Evolutionary conservation across 495 filamentous ascomycete species (phyloP).

Genomic region (Tuber calosporum): DNA sequence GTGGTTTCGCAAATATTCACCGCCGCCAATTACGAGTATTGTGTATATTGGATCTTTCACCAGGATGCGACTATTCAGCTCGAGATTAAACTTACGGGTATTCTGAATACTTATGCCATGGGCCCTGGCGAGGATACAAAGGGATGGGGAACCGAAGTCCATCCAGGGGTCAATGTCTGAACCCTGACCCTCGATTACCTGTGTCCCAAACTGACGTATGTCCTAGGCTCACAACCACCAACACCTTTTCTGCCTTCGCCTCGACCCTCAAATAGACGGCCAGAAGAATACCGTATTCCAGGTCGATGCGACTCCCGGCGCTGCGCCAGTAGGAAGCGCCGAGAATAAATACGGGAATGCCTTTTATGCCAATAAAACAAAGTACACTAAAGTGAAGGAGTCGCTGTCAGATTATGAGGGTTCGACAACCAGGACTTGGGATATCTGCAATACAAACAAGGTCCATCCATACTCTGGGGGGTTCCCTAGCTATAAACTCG

Average conservation of each 20-base stretch:
- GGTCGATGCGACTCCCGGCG: conserved; percentile 60
- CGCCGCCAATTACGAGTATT: conserved; percentile 96
- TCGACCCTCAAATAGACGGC: conserved; percentile 87
- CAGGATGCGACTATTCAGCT: conserved; percentile 90
- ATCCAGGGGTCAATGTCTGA: conserved; percentile 68
- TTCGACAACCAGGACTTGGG: conserved; percentile 74
- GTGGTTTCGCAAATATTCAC: conserved; percentile 92
- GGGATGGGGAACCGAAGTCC: conserved; percentile 91
- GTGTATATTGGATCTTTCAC: conserved; percentile 88
- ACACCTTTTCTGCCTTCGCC: conserved; percentile 86
- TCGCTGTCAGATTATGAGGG: conserved; percentile 76
- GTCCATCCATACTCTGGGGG: conserved; percentile 79
- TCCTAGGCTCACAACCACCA: conserved; percentile 73
- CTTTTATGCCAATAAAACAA: conserved; percentile 86
- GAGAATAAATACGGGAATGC: conserved; percentile 91
- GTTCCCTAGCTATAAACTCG: conserved; percentile 83
- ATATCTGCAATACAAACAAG: conserved; percentile 78
- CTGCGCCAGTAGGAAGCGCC: conserved; percentile 63
- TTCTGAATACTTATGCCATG: conserved; percentile 88
- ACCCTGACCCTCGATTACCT: neutral
- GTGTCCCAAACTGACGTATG: conserved; percentile 40
- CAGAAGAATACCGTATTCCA: conserved; percentile 79
- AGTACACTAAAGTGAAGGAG: conserved; percentile 65
- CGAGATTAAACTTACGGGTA: conserved; percentile 91
- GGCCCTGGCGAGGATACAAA: conserved; percentile 73